These are phyloP conservation scores for Fusarium sterilihyphosum DNA, from an alignment of 2,329 filamentous ascomycete genomes.

Conservation along the genomic window DNA sequence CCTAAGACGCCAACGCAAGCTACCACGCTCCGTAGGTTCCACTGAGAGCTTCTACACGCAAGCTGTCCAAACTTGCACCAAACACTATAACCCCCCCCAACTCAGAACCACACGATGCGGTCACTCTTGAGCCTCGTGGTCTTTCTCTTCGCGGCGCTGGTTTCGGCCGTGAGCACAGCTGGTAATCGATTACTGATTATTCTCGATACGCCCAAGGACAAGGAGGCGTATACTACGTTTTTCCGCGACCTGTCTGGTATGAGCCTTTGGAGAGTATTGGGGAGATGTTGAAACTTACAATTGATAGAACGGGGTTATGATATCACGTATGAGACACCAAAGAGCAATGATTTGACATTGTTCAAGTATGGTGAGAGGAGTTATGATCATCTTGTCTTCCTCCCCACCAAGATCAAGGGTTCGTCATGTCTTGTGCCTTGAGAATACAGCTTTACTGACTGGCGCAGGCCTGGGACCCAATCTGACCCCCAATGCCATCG, in stretches of 20 bases:
- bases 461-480: slow-evolving; percentile 81
- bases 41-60: slow-evolving; percentile 37
- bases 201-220: slow-evolving; percentile 83
- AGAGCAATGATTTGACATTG: slow-evolving; percentile 78
- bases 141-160: slow-evolving; percentile 72
- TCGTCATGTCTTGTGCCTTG: slow-evolving; percentile 33
- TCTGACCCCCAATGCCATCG: slow-evolving; percentile 83
- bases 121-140: slow-evolving; percentile 77
- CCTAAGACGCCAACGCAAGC: slow-evolving; percentile 45
- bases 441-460: slow-evolving; percentile 17
- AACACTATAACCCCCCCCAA: slow-evolving; percentile 14
- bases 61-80: slow-evolving; percentile 40
- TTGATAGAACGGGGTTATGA: slow-evolving; percentile 80
- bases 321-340: slow-evolving; percentile 83
- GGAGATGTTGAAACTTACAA: slow-evolving; percentile 28
- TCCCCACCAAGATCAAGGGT: slow-evolving; percentile 93
- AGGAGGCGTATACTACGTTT: slow-evolving; percentile 85
- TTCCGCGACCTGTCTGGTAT: slow-evolving; percentile 76
- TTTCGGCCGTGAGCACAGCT: slow-evolving; percentile 79
- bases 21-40: slow-evolving; percentile 24
- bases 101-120: slow-evolving; percentile 66
- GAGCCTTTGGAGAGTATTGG: not conserved
- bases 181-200: slow-evolving; percentile 87
- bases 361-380: slow-evolving; percentile 87
- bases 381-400: slow-evolving; percentile 90